These are phyloP conservation scores for Mytilinidion resinicola DNA, from an alignment of 495 filamentous ascomycete species.

Conservation along the genomic window DNA sequence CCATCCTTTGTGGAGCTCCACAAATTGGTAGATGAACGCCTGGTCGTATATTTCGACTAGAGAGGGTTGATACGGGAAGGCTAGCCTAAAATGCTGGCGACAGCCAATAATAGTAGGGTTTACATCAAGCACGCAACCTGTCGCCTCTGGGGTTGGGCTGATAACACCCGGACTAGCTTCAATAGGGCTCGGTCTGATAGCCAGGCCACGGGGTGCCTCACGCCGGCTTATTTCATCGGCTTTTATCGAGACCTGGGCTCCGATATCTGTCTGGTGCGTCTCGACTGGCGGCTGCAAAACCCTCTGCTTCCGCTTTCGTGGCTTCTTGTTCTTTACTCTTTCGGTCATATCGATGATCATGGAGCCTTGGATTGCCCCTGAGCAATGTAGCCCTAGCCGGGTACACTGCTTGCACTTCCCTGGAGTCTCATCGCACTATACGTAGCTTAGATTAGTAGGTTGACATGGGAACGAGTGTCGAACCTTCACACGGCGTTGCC, in stretches of 20 bases:
- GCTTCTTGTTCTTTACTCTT: constrained; percentile 17
- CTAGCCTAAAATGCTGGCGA: constrained; percentile 9
- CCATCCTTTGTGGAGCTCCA: constrained; percentile 11
- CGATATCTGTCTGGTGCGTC: neutral
- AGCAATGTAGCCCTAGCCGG: constrained; percentile 13
- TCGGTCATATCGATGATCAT: constrained; percentile 26
- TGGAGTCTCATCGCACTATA: constrained; percentile 20
- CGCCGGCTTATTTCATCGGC: neutral
- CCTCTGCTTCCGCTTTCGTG: constrained; percentile 11
- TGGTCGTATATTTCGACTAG: constrained; percentile 5
- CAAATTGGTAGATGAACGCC: constrained; percentile 21
- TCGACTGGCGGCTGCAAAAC: neutral
- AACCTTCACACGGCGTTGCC: constrained; percentile 22
- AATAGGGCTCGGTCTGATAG: too few relatives aligned
- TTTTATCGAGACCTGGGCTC: neutral
- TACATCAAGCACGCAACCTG: neutral
- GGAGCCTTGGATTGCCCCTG: constrained; percentile 16
- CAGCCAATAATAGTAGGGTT: neutral
- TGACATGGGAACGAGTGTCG: neutral
- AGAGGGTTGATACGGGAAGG: constrained; percentile 11
- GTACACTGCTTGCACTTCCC: constrained; percentile 16
- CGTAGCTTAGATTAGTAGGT: neutral
- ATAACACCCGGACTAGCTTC: too few relatives aligned
- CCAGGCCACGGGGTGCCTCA: too few relatives aligned
- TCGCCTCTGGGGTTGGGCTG: neutral